Percentiles rank a stretch among this genome's conserved stretches.
These are phyloP conservation scores for Quercus lobata DNA, from an alignment of 331 rosid species.

Conservation along the genomic window DNA sequence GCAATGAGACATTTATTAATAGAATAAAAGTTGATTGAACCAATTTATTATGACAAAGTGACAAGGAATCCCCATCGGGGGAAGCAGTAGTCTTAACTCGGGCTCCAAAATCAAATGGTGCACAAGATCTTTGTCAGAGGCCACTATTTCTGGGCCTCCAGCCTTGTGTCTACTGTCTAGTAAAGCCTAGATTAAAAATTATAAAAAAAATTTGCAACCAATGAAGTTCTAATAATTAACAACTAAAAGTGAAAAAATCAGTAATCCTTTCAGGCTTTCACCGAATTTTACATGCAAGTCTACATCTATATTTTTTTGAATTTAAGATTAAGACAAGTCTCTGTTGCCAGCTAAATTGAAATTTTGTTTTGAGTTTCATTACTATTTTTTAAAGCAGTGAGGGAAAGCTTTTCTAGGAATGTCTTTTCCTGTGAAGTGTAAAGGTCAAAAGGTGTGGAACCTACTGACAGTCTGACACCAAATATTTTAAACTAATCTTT, in stretches of 20 bases:
- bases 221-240: neutral
- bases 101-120: conserved; percentile 41
- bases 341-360: neutral
- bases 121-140: conserved; percentile 36
- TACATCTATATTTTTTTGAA: neutral
- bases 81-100: conserved; percentile 29
- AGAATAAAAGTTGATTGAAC: neutral
- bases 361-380: neutral
- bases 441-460: conserved; percentile 35
- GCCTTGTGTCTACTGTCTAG: neutral
- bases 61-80: conserved; percentile 55
- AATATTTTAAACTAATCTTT: neutral
- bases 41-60: conserved; percentile 22
- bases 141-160: neutral
- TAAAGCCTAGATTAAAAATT: neutral
- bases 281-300: neutral
- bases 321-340: neutral
- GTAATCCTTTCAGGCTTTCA: neutral
- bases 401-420: conserved; percentile 21
- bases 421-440: conserved; percentile 35
- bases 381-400: neutral
- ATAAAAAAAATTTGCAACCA: neutral
- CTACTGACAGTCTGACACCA: conserved; percentile 25
- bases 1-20: neutral
- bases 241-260: neutral